phyloP scores from a whole-genome alignment of 331 rosid species.

The Pyrus hybrid region DNA sequence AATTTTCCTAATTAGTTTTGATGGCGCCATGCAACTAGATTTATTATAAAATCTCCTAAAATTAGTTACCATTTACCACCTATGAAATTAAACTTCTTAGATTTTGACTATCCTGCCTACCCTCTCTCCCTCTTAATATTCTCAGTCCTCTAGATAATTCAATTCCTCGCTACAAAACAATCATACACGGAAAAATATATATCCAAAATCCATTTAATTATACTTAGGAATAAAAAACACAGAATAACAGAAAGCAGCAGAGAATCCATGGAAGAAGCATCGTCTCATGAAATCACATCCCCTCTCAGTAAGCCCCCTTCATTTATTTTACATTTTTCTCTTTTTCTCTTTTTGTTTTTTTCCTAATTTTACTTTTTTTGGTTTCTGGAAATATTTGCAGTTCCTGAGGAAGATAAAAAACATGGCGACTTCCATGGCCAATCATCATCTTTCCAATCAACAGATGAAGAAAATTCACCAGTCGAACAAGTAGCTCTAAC shows the following conservation, averaged over 20 bases:
- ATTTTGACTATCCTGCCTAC: no score
- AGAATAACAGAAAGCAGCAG: not conserved
- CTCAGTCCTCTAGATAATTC: no score
- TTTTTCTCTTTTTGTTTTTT: no score
- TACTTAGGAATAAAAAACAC: not conserved
- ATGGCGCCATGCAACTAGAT: no score
- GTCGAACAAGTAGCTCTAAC: constrained; percentile 72
- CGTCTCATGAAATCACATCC: constrained; percentile 12
- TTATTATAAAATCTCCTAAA: no score
- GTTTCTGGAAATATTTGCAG: not conserved
- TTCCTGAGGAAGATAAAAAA: not conserved
- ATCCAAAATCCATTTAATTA: no score
- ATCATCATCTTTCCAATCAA: not conserved
- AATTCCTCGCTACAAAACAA: no score
- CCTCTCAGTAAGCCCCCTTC: constrained; percentile 13
- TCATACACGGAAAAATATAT: no score
- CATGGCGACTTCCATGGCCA: not conserved
- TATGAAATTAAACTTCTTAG: no score
- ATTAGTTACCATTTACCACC: no score
- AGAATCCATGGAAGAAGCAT: constrained; percentile 12
- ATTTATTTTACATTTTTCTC: not conserved
- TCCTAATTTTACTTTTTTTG: not conserved
- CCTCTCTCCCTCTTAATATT: no score
- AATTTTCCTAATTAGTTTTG: no score
- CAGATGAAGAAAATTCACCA: constrained; percentile 46